Base-by-base conservation (phyloP, 2,329 filamentous ascomycete genomes). In the Cyanodermella asteris region DNA sequence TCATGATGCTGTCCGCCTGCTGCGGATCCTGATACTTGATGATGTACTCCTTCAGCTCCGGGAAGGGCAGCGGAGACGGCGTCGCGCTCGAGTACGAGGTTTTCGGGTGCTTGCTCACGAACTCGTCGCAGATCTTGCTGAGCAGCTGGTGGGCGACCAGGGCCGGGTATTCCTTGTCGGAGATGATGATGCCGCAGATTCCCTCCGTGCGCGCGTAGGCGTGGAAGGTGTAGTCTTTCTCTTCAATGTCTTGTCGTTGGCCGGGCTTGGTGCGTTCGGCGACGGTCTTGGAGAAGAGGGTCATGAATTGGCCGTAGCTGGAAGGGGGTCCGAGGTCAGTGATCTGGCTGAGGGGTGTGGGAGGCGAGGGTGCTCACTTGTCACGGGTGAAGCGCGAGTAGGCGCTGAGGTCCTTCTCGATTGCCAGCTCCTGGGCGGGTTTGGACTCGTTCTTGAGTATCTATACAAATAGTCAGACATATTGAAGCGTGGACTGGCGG, bases 1-100 rank as follows among this genome's bases (percentile, higher is more conserved):
- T 82, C 59, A 80, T 67, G 45, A 94, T 90, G 51, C 72, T 84
- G 54, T 91, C 81, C 36, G 80, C 82, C 53, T 90, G 65, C 42
- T 71, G 60, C 8, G 84, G 81, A 47, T 93, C 76, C 55, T 91
- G 77, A 54, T 81, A 91, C 37, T 72, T 70, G 20, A 50, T 44
- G 25, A 76, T 61, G 50, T 91, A 91, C 20, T 80, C 73, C 47
- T 77, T 72, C 28, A 94, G 61, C 44, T 73, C 64, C 21, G 75
- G 74, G 45, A 81, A 72, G 12, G 57, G 43, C 26, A 77, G 52
- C n/a, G n/a, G n/a, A 27, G 50, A 53, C 56, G 38, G 39, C 56
- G 42, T 61, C 47, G 40, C 54, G 35, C 50, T 59, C 11, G 60
- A 56, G 61, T 71, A 87, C 21, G 67, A 54, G 25, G 67, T 65